Conservation (phyloP, 1,284 basidiomycete genomes). For the Boletus smithii region DNA sequence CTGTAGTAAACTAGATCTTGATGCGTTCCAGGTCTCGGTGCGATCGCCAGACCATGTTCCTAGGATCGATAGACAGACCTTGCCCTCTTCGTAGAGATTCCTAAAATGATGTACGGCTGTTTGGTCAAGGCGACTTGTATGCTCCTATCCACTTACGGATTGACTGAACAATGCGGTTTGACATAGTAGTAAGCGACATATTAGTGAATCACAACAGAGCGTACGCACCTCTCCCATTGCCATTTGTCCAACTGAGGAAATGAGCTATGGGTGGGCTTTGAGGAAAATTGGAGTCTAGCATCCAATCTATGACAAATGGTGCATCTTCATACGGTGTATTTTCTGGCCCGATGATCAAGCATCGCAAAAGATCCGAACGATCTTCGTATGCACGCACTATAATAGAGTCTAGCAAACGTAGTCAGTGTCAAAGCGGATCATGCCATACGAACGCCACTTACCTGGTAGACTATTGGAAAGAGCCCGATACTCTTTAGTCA, state of each 20-base stretch:
- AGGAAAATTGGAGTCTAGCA: constrained; percentile 85
- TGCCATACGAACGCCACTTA: constrained; percentile 34
- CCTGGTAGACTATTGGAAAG: constrained; percentile 79
- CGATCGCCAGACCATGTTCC: constrained; percentile 91
- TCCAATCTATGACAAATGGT: constrained; percentile 93
- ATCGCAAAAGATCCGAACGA: constrained; percentile 81
- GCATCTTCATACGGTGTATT: constrained; percentile 93
- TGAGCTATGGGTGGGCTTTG: constrained; percentile 83
- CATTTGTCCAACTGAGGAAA: constrained; percentile 93
- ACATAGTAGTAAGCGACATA: constrained; percentile 12
- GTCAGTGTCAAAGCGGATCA: constrained; percentile 1
- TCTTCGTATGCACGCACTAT: constrained; percentile 76
- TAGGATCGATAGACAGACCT: constrained; percentile 89
- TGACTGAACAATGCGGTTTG: constrained; percentile 45
- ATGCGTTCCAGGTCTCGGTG: constrained; percentile 81
- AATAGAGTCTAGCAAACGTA: constrained; percentile 53
- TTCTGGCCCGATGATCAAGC: constrained; percentile 87
- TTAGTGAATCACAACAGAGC: constrained; percentile 1
- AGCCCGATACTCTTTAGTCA: constrained; percentile 82
- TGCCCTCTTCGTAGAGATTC: constrained; percentile 94
- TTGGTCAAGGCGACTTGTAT: constrained; percentile 1
- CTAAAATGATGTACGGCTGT: constrained; percentile 33
- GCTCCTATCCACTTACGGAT: constrained; percentile 55
- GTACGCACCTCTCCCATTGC: constrained; percentile 77
- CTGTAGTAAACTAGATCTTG: constrained; percentile 82